phyloP scores from a whole-genome alignment of 2,329 filamentous ascomycete species.

The Fusarium albidum region DNA sequence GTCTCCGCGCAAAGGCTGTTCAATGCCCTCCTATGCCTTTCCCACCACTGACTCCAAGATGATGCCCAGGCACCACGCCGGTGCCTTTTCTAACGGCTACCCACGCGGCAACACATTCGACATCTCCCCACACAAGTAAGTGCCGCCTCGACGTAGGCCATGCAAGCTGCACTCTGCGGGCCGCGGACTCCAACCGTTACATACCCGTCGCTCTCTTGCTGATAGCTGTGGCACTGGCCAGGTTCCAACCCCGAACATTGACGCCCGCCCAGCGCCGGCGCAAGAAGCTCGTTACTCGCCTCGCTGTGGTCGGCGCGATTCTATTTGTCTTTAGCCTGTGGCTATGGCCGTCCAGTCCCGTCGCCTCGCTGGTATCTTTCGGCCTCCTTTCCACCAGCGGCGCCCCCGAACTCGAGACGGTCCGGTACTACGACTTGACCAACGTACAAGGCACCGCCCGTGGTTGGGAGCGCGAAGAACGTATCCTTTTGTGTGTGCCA shows the following conservation, averaged over 20 bases:
- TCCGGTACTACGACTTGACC: constrained; percentile 95
- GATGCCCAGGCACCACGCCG: constrained; percentile 84
- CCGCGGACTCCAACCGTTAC: neutral
- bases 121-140: constrained; percentile 88
- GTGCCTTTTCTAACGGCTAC: constrained; percentile 85
- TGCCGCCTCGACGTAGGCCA: neutral
- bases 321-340: constrained; percentile 76
- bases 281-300: constrained; percentile 74
- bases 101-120: constrained; percentile 81
- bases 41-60: constrained; percentile 60
- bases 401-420: constrained; percentile 86
- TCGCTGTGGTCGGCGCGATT: constrained; percentile 66
- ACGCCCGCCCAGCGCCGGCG: constrained; percentile 75
- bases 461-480: constrained; percentile 96
- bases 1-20: constrained; percentile 29
- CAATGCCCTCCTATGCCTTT: constrained; percentile 45
- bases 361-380: constrained; percentile 70
- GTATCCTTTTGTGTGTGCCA: constrained; percentile 93
- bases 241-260: constrained; percentile 83
- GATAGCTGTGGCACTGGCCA: constrained; percentile 25
- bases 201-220: constrained; percentile 16
- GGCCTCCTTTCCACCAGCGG: constrained; percentile 73
- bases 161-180: neutral
- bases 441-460: constrained; percentile 90
- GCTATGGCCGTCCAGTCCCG: constrained; percentile 73